Percentiles rank a stretch among this genome's conserved stretches.
phyloP scores from a whole-genome alignment of 2,329 filamentous ascomycete species.

The Trichoderma sp. region DNA sequence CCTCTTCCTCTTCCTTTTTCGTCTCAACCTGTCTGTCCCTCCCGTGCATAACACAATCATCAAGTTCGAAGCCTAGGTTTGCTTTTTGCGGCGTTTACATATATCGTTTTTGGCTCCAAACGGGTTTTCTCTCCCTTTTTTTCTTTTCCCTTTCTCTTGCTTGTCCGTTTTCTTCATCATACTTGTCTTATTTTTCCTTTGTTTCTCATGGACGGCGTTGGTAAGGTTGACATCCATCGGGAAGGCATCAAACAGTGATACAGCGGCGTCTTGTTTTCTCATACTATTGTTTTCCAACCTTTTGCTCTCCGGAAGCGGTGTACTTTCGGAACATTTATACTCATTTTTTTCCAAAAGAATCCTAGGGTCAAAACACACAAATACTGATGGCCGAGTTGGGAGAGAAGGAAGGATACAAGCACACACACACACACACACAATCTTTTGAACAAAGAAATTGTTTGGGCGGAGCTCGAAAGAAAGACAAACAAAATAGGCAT shows the following conservation, averaged over 20 bases:
- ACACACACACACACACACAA: not conserved
- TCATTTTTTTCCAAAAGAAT: not conserved
- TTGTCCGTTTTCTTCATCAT: no score
- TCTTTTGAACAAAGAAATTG: not conserved
- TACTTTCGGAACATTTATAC: not conserved
- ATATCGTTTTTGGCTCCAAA: not conserved
- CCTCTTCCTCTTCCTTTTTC: not conserved
- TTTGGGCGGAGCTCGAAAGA: not conserved
- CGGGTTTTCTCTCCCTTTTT: not conserved
- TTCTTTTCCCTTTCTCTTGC: not conserved
- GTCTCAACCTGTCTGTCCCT: not conserved
- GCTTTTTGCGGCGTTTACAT: not conserved
- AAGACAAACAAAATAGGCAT: not conserved
- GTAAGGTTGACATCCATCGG: constrained; percentile 5
- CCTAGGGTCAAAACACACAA: not conserved
- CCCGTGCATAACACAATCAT: not conserved
- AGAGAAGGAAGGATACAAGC: not conserved
- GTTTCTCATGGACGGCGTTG: constrained; percentile 20
- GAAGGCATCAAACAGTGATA: constrained; percentile 22
- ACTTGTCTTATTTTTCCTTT: not conserved
- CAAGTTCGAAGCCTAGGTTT: not conserved
- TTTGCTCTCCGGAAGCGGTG: not conserved
- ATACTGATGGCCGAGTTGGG: not conserved
- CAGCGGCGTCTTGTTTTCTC: constrained; percentile 13
- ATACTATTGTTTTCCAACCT: not conserved